These are phyloP conservation scores for Phytophthora podocarpi DNA, from an alignment of 352 stramenopile species.

Conservation along the genomic window DNA sequence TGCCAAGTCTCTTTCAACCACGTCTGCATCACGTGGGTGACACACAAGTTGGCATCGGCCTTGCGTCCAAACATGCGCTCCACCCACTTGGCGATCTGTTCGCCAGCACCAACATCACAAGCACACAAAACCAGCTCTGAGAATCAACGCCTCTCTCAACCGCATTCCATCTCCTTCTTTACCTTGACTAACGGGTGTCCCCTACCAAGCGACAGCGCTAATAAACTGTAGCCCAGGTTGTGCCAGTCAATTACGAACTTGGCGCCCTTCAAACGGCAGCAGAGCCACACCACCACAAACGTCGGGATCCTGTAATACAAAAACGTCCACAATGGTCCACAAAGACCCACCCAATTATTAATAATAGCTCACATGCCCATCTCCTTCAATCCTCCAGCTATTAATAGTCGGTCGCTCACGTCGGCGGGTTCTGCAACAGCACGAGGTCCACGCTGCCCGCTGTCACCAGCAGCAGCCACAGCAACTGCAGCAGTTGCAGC, in stretches of 20 bases:
- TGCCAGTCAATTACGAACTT: conserved; percentile 99
- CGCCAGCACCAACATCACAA: conserved; percentile 2
- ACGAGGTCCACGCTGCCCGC: conserved; percentile 89
- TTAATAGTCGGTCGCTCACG: conserved; percentile 48
- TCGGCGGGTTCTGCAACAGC: conserved; percentile 98
- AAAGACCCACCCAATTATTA: conserved; percentile 4
- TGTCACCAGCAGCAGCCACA: conserved; percentile 38
- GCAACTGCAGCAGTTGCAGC: conserved; percentile 64
- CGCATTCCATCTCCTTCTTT: background rate
- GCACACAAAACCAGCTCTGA: background rate
- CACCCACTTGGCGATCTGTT: conserved; percentile 79
- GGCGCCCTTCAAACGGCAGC: conserved; percentile 68
- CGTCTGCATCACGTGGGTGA: conserved; percentile 95
- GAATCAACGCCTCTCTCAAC: background rate
- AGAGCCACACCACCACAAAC: conserved; percentile 85
- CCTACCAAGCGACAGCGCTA: conserved; percentile 76
- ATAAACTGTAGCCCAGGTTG: conserved; percentile 99
- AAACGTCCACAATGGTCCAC: conserved; percentile 9
- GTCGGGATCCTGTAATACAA: conserved; percentile 89
- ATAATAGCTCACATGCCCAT: background rate
- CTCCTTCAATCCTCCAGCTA: conserved; percentile 23
- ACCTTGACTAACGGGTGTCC: conserved; percentile 79
- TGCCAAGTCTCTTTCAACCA: conserved; percentile 93
- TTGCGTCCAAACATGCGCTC: conserved; percentile 90
- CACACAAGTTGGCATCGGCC: conserved; percentile 96